Conservation (phyloP, 768 basidiomycete species). For the Lactifluus volemus region DNA sequence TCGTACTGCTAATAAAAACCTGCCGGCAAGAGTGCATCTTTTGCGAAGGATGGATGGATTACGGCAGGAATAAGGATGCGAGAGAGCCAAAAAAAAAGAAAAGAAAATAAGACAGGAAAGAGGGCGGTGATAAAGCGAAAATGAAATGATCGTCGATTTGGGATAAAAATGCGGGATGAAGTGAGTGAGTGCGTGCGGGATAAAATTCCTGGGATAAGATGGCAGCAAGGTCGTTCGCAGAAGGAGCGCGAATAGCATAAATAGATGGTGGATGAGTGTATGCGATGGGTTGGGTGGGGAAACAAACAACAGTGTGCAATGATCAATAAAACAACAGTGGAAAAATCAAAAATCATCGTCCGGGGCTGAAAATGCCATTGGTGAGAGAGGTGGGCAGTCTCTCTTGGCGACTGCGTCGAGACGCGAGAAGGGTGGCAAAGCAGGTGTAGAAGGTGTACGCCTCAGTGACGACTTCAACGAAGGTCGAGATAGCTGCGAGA, state of each 20-base stretch:
- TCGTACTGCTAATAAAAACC: slow-evolving; percentile 15
- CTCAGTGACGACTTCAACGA: slow-evolving; percentile 26
- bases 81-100: slow-evolving; percentile 1
- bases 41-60: slow-evolving; percentile 13
- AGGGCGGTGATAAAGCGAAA: slow-evolving; percentile 1
- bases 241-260: slow-evolving; percentile 13
- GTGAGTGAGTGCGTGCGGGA: slow-evolving; percentile 7
- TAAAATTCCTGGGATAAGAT: slow-evolving; percentile 16
- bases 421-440: slow-evolving; percentile 71
- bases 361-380: slow-evolving; percentile 59
- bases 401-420: slow-evolving; percentile 79
- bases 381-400: slow-evolving; percentile 62
- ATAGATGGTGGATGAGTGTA: slow-evolving; percentile 18
- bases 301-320: slow-evolving; percentile 19
- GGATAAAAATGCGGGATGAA: slow-evolving; percentile 9
- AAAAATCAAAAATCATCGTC: slow-evolving; percentile 29
- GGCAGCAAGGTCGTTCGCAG: slow-evolving; percentile 14
- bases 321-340: slow-evolving; percentile 16
- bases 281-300: slow-evolving; percentile 11
- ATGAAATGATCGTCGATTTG: slow-evolving; percentile 12
- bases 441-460: slow-evolving; percentile 33
- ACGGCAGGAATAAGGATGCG: slow-evolving; percentile 14
- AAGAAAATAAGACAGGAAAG: background rate
- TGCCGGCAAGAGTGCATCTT: slow-evolving; percentile 12
- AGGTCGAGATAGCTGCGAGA: slow-evolving; percentile 46